phyloP scores from a whole-genome alignment of 179 eudicot genomes.

The Beta macrorhiza region DNA sequence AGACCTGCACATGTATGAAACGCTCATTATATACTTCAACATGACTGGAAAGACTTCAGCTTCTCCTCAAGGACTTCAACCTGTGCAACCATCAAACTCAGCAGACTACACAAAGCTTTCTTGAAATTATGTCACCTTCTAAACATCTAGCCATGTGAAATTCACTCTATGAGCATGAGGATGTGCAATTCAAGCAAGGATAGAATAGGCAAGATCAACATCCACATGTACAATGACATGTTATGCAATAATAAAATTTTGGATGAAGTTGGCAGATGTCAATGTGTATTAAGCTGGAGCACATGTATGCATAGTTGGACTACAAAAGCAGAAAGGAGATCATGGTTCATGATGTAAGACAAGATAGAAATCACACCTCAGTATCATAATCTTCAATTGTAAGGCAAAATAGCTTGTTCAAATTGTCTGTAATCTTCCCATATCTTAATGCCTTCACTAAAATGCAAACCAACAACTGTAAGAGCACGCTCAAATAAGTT shows the following conservation, averaged over 20 bases:
- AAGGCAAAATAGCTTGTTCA: conserved; percentile 58
- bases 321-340: background rate
- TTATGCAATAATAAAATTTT: background rate
- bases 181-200: background rate
- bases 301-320: conserved; percentile 1
- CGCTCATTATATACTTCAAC: too few species aligned
- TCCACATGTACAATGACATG: conserved; percentile 6
- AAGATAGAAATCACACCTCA: conserved; percentile 46
- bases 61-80: too few species aligned
- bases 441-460: conserved; percentile 72
- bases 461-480: conserved; percentile 84
- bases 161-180: background rate
- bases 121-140: background rate
- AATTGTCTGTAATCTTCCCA: conserved; percentile 90
- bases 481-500: conserved; percentile 90
- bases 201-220: background rate
- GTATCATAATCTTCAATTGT: conserved; percentile 53
- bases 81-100: too few species aligned
- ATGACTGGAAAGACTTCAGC: too few species aligned
- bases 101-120: background rate
- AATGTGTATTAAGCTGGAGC: background rate
- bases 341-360: background rate
- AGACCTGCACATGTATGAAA: too few species aligned
- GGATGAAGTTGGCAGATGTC: background rate
- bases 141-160: background rate